Evolutionary conservation across 805 yeast species (phyloP), one percentile per base, ranked within the genome.

Genomic region (Candida schatavii): DNA sequence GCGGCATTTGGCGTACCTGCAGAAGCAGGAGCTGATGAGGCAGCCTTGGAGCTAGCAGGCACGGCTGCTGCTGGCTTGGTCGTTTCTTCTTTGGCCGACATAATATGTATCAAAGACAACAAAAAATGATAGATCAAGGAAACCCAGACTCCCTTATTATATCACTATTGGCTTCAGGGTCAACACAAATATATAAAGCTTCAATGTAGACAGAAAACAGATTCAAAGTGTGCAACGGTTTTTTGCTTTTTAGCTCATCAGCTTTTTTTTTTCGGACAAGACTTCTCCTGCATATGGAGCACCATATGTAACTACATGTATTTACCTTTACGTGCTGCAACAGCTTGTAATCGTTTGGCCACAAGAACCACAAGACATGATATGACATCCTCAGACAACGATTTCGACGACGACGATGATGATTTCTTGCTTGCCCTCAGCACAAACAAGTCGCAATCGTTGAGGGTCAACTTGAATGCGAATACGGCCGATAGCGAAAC

Each of bases 371-470:
- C 20, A 6, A 22, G 19, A 15, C 6, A 31, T 31, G 30, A 36
- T 25, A 38, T 35, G 56, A 44, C 45, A 17, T 48, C 55, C 30
- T 54, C 60, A 17, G 65, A 53, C 35, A 52, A 56, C 43, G 63
- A 57, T 21, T 64, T 66, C 38, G 68, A 64, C 40, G 72, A 68
- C 21, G 68, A 62, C 37, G 71, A 54, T 37, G 58, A 66, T 46
- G 80, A 74, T 68, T 64, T 48, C 60, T 55, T 81, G 22, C 56
- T 77, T 34, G 77, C 75, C n/a, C 59, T 83, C 10, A 73, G 75
- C 5, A 55, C 61, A 21, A 65, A 61, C 37, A 75, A 74, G 0
- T 64, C 62, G 28, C 57, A 47, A 35, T 15, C 11, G 6, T 31
- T 31, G 35, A 17, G 11, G 11, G 27, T 23, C 7, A 23, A 23